phyloP scores from a whole-genome alignment of 352 stramenopile species.

The Hyaloperonospora arabidopsidis region DNA sequence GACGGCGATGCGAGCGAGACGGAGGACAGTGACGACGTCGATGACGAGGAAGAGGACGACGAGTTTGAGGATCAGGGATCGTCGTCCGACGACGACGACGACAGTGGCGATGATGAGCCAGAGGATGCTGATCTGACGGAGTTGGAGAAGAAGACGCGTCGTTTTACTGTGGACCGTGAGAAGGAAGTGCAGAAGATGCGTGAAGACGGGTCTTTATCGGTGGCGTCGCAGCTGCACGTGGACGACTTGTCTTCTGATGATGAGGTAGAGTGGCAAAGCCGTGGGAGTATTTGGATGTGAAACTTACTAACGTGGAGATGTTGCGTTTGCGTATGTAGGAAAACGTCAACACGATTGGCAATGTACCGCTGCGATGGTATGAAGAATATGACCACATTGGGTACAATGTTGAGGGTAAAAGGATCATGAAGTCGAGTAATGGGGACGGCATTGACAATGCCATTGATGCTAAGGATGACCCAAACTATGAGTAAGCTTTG shows the following conservation, averaged over 20 bases:
- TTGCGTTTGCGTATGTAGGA: slow-evolving; percentile 42
- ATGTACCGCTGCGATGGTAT: slow-evolving; percentile 99
- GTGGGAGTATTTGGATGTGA: neutral
- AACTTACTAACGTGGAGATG: neutral
- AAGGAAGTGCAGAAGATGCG: slow-evolving; percentile 79
- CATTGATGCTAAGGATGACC: slow-evolving; percentile 84
- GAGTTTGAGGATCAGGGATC: slow-evolving; percentile 85
- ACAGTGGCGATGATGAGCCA: slow-evolving; percentile 59
- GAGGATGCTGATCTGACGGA: slow-evolving; percentile 67
- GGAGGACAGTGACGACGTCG: slow-evolving; percentile 62
- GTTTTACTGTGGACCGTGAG: slow-evolving; percentile 63
- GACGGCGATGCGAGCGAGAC: slow-evolving; percentile 39
- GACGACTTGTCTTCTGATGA: slow-evolving; percentile 99
- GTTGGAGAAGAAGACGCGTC: slow-evolving; percentile 75
- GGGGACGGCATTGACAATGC: slow-evolving; percentile 86
- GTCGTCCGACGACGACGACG: slow-evolving; percentile 65
- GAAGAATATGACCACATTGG: slow-evolving; percentile 99
- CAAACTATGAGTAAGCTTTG: slow-evolving; percentile 85
- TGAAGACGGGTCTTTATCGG: slow-evolving; percentile 71
- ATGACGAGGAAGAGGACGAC: slow-evolving; percentile 47
- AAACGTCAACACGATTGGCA: slow-evolving; percentile 94
- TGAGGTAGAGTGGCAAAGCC: slow-evolving; percentile 38
- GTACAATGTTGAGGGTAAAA: slow-evolving; percentile 95
- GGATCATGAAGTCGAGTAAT: slow-evolving; percentile 90
- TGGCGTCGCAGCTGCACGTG: slow-evolving; percentile 90